Percentiles rank a stretch among this genome's conserved stretches.
Conservation (phyloP, 371 early-diverging fungal species). For the Lichtheimia ornata region DNA sequence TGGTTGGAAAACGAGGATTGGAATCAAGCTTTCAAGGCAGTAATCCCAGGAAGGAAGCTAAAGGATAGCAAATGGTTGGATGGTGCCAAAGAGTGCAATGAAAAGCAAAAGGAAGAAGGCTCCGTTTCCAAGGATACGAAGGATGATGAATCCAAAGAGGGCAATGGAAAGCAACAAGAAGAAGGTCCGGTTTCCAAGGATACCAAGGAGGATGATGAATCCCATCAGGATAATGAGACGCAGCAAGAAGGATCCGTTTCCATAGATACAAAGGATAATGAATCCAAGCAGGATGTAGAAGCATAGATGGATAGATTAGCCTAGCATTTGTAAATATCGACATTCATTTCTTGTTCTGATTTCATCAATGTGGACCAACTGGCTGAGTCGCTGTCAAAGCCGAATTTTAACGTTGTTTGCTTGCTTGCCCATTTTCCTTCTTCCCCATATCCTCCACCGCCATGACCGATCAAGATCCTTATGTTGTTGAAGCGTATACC, state of each 20-base stretch:
- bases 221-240: too few relatives aligned
- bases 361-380: too few relatives aligned
- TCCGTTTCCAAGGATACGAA: slow-evolving; percentile 16
- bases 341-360: too few relatives aligned
- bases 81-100: slow-evolving; percentile 17
- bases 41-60: slow-evolving; percentile 86
- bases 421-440: too few relatives aligned
- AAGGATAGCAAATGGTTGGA: slow-evolving; percentile 47
- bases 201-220: slow-evolving; percentile 12
- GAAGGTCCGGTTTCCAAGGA: slow-evolving; percentile 17
- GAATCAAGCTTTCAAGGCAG: slow-evolving; percentile 80
- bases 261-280: slow-evolving; percentile 19
- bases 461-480: slow-evolving; percentile 30
- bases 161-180: slow-evolving; percentile 15
- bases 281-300: not conserved
- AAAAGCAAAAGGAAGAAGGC: slow-evolving; percentile 17
- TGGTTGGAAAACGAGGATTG: slow-evolving; percentile 76
- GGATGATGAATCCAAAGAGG: slow-evolving; percentile 3
- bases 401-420: too few relatives aligned
- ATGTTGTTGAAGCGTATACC: slow-evolving; percentile 1
- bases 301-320: not conserved
- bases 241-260: slow-evolving; percentile 14
- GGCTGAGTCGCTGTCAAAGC: too few relatives aligned
- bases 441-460: too few relatives aligned
- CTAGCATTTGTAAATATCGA: not conserved